phyloP scores from a whole-genome alignment of 2,329 filamentous ascomycete genomes.

The Cordyceps fumosorosea region DNA sequence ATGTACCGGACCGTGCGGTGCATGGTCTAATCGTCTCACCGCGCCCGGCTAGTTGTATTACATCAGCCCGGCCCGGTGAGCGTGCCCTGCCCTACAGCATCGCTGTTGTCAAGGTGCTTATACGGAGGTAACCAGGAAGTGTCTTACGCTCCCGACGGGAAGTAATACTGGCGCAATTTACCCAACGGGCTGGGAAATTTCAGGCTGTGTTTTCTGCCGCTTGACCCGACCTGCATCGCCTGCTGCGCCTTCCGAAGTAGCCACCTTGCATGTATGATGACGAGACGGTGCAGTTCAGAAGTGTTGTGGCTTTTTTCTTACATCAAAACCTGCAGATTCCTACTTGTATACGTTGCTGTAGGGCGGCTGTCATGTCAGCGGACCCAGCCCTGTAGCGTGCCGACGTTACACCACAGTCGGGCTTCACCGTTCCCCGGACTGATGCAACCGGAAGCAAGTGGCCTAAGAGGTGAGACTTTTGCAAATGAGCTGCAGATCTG shows the following conservation, averaged over 20 bases:
- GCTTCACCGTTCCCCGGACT: not conserved
- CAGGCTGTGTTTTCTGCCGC: not conserved
- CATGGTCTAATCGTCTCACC: not conserved
- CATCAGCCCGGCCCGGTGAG: slow-evolving; percentile 11
- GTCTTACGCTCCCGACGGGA: not conserved
- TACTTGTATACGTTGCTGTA: not conserved
- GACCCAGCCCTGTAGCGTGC: not conserved
- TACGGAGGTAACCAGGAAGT: not conserved
- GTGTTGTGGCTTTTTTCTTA: not conserved
- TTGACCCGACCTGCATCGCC: slow-evolving; percentile 7
- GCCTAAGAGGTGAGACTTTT: not conserved
- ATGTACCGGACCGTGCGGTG: not conserved
- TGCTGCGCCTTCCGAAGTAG: not conserved
- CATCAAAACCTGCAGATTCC: not conserved
- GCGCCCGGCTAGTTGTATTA: not conserved
- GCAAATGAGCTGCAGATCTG: not conserved
- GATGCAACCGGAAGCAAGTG: not conserved
- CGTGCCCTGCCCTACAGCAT: not conserved
- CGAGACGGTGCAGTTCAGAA: not conserved
- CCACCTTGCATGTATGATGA: slow-evolving; percentile 7
- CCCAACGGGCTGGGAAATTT: not conserved
- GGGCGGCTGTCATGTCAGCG: not conserved
- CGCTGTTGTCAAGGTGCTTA: slow-evolving; percentile 1
- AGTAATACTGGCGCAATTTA: not conserved
- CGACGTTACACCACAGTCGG: slow-evolving; percentile 4